A percentile compares a stretch with the other conserved stretches of the same genome.
Conservation (phyloP, 805 yeast genomes). For the Teunomyces stri region DNA sequence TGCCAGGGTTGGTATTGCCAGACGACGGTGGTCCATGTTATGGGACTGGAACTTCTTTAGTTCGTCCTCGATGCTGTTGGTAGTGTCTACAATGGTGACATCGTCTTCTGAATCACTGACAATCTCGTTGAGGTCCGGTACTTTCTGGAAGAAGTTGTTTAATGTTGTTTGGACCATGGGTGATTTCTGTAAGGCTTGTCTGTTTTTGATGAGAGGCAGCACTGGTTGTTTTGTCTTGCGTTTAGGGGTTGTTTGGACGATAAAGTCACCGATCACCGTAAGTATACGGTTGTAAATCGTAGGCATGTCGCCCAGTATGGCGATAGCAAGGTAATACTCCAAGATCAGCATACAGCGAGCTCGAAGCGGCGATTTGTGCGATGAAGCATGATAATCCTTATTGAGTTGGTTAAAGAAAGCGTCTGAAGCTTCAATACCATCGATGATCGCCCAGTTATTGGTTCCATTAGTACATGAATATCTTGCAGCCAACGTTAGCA, state of each 20-base stretch:
- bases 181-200: constrained; percentile 1
- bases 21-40: constrained; percentile 8
- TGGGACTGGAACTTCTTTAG: constrained; percentile 16
- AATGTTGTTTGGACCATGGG: constrained; percentile 10
- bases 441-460: constrained; percentile 14
- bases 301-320: background rate
- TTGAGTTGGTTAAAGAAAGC: constrained; percentile 19
- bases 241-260: constrained; percentile 6
- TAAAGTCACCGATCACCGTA: constrained; percentile 10
- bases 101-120: constrained; percentile 25
- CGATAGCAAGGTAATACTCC: constrained; percentile 8
- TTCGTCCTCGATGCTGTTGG: constrained; percentile 17
- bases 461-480: constrained; percentile 26
- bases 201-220: constrained; percentile 8
- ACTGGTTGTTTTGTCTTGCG: constrained; percentile 1
- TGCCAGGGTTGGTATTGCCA: background rate
- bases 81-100: constrained; percentile 4
- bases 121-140: constrained; percentile 12
- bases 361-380: constrained; percentile 19
- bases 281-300: constrained; percentile 5
- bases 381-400: constrained; percentile 16
- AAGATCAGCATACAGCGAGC: constrained; percentile 17
- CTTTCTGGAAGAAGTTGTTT: constrained; percentile 9
- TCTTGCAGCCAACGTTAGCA: constrained; percentile 33
- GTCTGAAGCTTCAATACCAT: constrained; percentile 18